phyloP scores from a whole-genome alignment of 73 alveolate species.

The Paramecium bursaria region DNA sequence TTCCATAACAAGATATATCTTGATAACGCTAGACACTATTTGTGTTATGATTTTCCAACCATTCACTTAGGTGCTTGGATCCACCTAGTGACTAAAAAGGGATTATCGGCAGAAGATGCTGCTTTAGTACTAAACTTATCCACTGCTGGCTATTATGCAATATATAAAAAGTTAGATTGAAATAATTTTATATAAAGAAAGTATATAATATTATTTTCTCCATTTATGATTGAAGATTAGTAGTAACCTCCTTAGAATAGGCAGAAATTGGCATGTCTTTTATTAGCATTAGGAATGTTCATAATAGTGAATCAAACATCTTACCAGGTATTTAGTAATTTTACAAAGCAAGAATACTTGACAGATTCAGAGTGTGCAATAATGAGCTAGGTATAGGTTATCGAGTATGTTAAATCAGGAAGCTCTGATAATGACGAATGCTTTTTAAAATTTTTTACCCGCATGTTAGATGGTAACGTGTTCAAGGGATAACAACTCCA shows the following conservation, averaged over 20 bases:
- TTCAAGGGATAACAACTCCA: no score
- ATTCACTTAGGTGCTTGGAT: neutral
- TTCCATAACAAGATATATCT: neutral
- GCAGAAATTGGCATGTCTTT: neutral
- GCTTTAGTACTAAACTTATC: neutral
- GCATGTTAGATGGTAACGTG: no score
- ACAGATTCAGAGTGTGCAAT: no score
- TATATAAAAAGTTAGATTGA: neutral
- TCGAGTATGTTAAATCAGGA: no score
- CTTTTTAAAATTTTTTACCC: no score
- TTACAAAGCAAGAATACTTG: neutral
- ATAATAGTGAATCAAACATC: neutral
- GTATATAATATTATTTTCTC: no score
- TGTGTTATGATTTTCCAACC: neutral
- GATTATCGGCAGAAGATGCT: neutral
- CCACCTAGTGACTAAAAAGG: neutral
- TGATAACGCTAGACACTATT: neutral
- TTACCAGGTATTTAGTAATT: neutral
- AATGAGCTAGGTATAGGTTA: no score
- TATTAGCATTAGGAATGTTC: neutral
- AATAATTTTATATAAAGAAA: no score
- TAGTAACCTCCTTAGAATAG: neutral
- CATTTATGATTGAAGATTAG: no score
- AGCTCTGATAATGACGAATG: no score
- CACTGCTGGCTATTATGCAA: neutral